Evolutionary conservation across 208 protist species (phyloP), one percentile per base, ranked within the genome.

Genomic region (Acanthamoeba divionensis): DNA sequence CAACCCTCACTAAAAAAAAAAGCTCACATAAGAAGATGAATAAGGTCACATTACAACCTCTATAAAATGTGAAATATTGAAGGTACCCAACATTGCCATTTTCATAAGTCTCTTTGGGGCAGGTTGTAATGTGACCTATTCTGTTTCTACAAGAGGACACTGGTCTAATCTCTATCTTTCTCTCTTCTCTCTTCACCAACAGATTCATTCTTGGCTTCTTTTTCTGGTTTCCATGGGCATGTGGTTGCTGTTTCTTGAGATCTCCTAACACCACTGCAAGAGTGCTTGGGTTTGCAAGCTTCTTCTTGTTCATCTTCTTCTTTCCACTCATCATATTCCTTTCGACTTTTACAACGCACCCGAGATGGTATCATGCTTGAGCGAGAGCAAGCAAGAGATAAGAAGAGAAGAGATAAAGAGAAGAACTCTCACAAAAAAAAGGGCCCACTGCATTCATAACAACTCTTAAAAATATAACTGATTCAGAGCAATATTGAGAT

Each of bases 191-290:
- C n/a, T n/a, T n/a, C n/a, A n/a, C n/a, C 10, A 18, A 12, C 71
- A 80, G 71, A 50, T 80, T 57, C 15, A 80, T 80, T 31, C 2
- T 52, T 26, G 71, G 71, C 15, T 80, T 80, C 71, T 80, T 80
- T 21, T 79, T 38, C 24, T 79, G 67, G 67, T 10, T 26, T 50
- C 67, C 67, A 2, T 79, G 67, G 67, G 4, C 54, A 47, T 79
- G 67, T 21, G 67, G 67, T 1, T 79, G 67, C 67, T 79, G 67
- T 26, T 79, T 79, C 67, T 47, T 79, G 15, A 3, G 67, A n/a
- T 79, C 67, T 1, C 67, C 67, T 12, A 55, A 38, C 24, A 38
- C 67, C 1, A 50, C 38, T 2, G 67, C 67, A 9, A 1, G 67
- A 52, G 67, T 47, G 2, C 38, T 79, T 2, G 67, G 67, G 44